These are phyloP conservation scores for Globisporangium cederbergense DNA, from an alignment of 352 stramenopile genomes.

Conservation along the genomic window DNA sequence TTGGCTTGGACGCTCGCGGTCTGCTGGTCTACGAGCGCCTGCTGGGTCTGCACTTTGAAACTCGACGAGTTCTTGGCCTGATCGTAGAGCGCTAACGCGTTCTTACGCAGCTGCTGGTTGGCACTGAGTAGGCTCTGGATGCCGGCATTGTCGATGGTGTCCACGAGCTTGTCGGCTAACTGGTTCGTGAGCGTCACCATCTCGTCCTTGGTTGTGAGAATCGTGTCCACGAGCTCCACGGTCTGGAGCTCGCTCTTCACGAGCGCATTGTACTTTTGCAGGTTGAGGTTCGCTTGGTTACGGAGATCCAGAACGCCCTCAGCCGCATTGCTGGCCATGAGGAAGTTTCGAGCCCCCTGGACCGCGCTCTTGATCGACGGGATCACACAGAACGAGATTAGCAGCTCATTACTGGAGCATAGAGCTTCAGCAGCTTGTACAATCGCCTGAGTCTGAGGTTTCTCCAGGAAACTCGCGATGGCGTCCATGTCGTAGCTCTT, in stretches of 20 bases:
- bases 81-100: constrained; percentile 1
- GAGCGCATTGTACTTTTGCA: constrained; percentile 5
- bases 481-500: not conserved
- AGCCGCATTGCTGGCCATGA: not conserved
- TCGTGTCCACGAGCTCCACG: not conserved
- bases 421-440: not conserved
- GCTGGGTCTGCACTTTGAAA: constrained; percentile 5
- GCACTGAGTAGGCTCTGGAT: not conserved
- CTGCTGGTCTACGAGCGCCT: constrained; percentile 5
- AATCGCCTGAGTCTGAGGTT: not conserved
- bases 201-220: not conserved
- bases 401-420: not conserved
- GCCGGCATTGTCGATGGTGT: not conserved
- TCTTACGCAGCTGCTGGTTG: constrained; percentile 1
- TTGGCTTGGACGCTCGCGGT: not conserved
- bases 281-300: not conserved
- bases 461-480: not conserved
- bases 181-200: constrained; percentile 3
- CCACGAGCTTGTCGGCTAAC: not conserved
- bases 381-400: not conserved
- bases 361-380: constrained; percentile 1
- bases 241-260: constrained; percentile 4
- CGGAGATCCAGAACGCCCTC: not conserved
- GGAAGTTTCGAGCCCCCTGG: not conserved
- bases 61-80: constrained; percentile 1